These are phyloP conservation scores for Flaveria floridana DNA, from an alignment of 140 eudicot genomes.

Conservation along the genomic window DNA sequence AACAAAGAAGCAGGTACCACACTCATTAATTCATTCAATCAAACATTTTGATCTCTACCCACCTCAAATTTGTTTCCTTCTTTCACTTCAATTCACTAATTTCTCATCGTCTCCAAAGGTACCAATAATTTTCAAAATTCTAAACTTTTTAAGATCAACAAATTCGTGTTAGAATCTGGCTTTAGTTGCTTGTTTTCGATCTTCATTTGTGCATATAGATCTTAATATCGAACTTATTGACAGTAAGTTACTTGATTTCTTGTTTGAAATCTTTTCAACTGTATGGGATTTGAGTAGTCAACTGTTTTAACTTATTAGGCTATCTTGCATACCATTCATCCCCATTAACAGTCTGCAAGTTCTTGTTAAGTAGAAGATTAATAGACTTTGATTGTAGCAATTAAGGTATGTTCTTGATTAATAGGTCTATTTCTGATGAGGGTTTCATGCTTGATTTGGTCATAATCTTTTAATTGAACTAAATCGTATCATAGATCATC, in stretches of 20 bases:
- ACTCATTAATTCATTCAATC: conserved; percentile 15
- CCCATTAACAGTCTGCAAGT: conserved; percentile 17
- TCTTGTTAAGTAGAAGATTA: background rate
- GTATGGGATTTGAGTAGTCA: conserved; percentile 8
- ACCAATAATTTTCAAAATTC: background rate
- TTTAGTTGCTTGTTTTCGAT: conserved; percentile 1
- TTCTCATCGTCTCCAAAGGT: conserved; percentile 16
- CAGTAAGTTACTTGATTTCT: conserved; percentile 5
- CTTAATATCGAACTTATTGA: background rate
- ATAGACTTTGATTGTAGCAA: background rate
- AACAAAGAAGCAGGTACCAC: conserved; percentile 18
- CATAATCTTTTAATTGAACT: background rate
- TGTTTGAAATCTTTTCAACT: conserved; percentile 10
- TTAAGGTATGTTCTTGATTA: background rate
- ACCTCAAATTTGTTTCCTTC: background rate
- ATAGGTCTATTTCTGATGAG: background rate
- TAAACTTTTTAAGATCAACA: background rate
- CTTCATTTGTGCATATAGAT: conserved; percentile 17
- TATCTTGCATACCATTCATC: background rate
- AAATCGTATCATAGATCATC: background rate
- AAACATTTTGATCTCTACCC: conserved; percentile 4
- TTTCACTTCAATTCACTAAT: background rate
- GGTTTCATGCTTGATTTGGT: background rate
- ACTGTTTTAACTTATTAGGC: conserved; percentile 26
- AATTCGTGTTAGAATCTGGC: background rate